Evolutionary conservation across 352 stramenopile genomes (phyloP).

Genomic region (Pelagophyceae sp.): DNA sequence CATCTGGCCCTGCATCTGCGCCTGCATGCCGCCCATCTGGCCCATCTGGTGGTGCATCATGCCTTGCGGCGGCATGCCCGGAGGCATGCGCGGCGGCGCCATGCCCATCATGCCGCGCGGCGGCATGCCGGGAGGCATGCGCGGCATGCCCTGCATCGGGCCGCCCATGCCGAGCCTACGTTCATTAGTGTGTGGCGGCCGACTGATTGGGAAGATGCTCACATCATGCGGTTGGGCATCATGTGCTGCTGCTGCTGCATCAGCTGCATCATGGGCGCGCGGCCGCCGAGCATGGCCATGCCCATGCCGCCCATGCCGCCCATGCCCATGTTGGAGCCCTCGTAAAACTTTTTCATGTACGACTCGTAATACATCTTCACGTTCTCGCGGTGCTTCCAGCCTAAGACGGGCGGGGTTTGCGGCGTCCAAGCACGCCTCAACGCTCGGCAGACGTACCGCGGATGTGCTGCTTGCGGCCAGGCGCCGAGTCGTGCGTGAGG

Average conservation of each 20-base stretch:
- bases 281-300: background rate
- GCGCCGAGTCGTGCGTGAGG: slow-evolving; percentile 81
- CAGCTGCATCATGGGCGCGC: background rate
- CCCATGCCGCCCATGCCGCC: too few relatives aligned
- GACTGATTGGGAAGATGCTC: too few relatives aligned
- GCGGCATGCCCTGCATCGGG: background rate
- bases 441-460: slow-evolving; percentile 34
- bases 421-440: background rate
- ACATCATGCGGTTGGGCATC: too few relatives aligned
- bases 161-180: background rate
- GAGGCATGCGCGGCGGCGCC: background rate
- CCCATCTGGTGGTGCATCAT: too few relatives aligned
- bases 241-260: background rate
- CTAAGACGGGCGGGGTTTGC: slow-evolving; percentile 17
- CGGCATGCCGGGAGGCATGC: background rate
- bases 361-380: slow-evolving; percentile 82
- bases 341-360: slow-evolving; percentile 16
- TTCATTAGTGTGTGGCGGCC: too few relatives aligned
- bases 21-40: too few relatives aligned
- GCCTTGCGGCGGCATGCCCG: too few relatives aligned
- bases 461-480: slow-evolving; percentile 81
- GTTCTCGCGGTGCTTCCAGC: slow-evolving; percentile 86
- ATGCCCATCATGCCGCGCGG: background rate
- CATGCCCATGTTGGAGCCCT: background rate
- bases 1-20: too few relatives aligned